Conservation (phyloP, 2,329 filamentous ascomycete genomes). For the Clathrospora elynae region DNA sequence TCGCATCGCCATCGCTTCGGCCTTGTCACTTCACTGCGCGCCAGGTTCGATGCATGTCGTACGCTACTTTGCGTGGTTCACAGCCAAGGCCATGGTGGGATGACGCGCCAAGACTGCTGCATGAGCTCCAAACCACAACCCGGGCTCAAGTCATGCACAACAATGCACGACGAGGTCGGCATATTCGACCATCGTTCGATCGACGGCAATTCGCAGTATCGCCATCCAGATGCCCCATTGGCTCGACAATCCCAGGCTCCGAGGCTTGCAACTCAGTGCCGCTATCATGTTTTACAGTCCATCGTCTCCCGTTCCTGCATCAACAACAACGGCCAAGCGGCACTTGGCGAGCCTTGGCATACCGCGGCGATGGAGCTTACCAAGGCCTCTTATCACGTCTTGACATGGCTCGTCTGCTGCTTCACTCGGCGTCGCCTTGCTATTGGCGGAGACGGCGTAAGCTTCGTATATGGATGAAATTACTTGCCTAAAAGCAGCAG, state of each 20-base stretch:
- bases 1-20: neutral
- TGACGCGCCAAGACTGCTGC: too few species aligned
- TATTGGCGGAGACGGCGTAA: conserved; percentile 20
- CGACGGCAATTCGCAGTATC: neutral
- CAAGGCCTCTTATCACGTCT: conserved; percentile 37
- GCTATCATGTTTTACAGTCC: conserved; percentile 7
- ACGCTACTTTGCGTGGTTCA: neutral
- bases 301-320: conserved; percentile 13
- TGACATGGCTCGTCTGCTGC: conserved; percentile 25
- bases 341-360: conserved; percentile 18
- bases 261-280: conserved; percentile 2
- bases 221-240: neutral
- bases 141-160: too few species aligned
- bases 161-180: too few species aligned
- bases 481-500: conserved; percentile 26
- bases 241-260: neutral
- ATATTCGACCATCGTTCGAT: too few species aligned
- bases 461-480: conserved; percentile 12
- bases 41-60: neutral
- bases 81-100: too few species aligned
- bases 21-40: neutral
- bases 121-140: too few species aligned
- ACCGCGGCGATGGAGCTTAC: conserved; percentile 21
- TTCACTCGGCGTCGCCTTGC: conserved; percentile 12
- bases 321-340: conserved; percentile 15